Base-by-base conservation (phyloP, 352 stramenopile species). In the Phytopythium vexans region DNA sequence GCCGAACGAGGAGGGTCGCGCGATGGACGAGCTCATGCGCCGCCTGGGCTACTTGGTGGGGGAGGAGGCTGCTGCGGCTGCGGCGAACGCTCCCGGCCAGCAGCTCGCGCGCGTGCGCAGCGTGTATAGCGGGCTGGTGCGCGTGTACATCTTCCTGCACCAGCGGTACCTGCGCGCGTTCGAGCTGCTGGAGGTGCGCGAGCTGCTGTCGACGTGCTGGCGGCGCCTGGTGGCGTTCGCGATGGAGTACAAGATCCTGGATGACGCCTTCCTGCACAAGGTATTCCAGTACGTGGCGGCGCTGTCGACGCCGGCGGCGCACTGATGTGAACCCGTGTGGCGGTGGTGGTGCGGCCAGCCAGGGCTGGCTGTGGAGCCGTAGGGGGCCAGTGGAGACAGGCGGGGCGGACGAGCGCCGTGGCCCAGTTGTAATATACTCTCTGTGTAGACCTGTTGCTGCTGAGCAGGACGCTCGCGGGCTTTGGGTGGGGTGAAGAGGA, bases 61-160 rank as follows among this genome's bases (percentile, higher is more conserved):
- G 38, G 52, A 58, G 49, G 52, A 59, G 32, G 39, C 47, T 37
- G 52, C n/a, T 43, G 43, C 41, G 32, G 21, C 15, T 21, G 41
- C 47, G 34, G 49, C 43, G 6, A 48, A 68, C 39, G 43, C 52
- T 14, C 56, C 50, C 15, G 15, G 52, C 7, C 49, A 52, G 27
- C 62, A 74, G 55, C 43, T 71, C 43, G 57, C 54, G 27, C 72
- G 73, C 38, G 64, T 82, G n/a, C 66, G 64, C 51, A 76, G 65
- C 33, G 52, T 86, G 11, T 89, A 86, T 56, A 81, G 73, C 49
- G 78, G 73, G 4, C 66, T 89, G 31, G 69, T 89, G 47, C 73
- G 77, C 56, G 75, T 85, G 27, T 87, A 84, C 58, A 62, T 89
- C 15, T 89, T 85, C 58, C 58, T 87, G 37, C 86, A 74, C 59